Percentiles rank a stretch among this genome's conserved stretches.
Conservation (phyloP, 2,329 filamentous ascomycete species). For the Colletotrichum coccodes region DNA sequence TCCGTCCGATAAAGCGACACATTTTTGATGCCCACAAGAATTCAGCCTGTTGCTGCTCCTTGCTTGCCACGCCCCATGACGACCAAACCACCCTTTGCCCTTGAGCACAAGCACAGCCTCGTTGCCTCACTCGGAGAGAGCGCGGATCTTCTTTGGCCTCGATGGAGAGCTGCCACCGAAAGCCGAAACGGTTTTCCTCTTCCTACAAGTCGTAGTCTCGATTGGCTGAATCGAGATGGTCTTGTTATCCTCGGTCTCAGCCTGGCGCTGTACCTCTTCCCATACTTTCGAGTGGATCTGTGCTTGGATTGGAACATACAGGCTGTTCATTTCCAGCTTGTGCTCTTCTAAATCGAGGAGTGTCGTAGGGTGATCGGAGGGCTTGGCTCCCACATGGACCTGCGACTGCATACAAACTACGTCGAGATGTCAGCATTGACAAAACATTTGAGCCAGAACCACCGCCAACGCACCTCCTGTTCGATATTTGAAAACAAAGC, state of each 20-base stretch:
- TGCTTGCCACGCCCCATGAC: neutral
- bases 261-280: too few species aligned
- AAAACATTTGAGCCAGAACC: neutral
- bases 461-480: neutral
- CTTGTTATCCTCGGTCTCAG: neutral
- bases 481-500: neutral
- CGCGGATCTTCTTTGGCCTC: neutral
- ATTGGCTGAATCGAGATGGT: neutral
- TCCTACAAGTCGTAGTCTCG: neutral
- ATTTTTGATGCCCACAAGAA: too few species aligned
- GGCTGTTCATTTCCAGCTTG: neutral
- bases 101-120: accelerated
- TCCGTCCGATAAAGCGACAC: too few species aligned
- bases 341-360: neutral
- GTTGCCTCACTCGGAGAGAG: neutral
- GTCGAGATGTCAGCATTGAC: neutral
- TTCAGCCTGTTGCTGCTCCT: too few species aligned
- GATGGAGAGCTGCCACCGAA: neutral
- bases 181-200: neutral
- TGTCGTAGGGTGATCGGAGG: neutral
- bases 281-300: too few species aligned
- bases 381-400: neutral
- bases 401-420: neutral
- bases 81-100: accelerated
- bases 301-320: neutral